These are phyloP conservation scores for Neurospora africana DNA, from an alignment of 495 filamentous ascomycete species.

Conservation along the genomic window DNA sequence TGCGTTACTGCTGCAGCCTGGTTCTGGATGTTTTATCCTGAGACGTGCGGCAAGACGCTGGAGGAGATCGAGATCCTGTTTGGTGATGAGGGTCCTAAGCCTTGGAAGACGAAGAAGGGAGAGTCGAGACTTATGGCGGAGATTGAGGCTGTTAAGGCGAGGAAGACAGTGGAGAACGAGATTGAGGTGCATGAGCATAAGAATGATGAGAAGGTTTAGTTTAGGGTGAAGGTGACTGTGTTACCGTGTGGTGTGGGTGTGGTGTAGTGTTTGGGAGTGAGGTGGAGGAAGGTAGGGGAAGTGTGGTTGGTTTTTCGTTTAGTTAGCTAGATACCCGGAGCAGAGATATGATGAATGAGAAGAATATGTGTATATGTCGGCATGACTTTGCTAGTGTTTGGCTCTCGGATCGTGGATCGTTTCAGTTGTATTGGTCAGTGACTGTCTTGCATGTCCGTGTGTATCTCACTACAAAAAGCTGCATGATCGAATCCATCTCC, in stretches of 20 bases:
- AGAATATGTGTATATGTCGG: not conserved
- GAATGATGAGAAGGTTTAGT: not conserved
- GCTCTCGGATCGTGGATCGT: too few species aligned
- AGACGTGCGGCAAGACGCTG: conserved; percentile 59
- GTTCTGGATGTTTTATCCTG: conserved; percentile 59
- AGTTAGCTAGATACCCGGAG: not conserved
- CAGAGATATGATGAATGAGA: not conserved
- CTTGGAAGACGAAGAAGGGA: conserved; percentile 53
- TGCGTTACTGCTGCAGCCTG: conserved; percentile 53
- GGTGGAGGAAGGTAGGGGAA: not conserved
- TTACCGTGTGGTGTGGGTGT: not conserved
- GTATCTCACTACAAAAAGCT: too few species aligned
- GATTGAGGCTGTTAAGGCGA: conserved; percentile 29
- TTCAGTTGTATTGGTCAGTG: too few species aligned
- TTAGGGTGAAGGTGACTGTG: not conserved
- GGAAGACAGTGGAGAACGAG: conserved; percentile 7
- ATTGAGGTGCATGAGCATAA: conserved; percentile 3
- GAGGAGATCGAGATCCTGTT: conserved; percentile 64
- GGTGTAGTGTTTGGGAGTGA: not conserved
- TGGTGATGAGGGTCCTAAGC: conserved; percentile 36
- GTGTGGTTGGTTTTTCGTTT: not conserved
- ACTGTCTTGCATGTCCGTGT: too few species aligned
- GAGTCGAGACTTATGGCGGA: conserved; percentile 32
- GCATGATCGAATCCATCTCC: too few species aligned
- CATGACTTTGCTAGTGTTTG: not conserved